Evolutionary conservation across 108 stramenopile species (phyloP).

Genomic region (Cyclotella kingstonii): DNA sequence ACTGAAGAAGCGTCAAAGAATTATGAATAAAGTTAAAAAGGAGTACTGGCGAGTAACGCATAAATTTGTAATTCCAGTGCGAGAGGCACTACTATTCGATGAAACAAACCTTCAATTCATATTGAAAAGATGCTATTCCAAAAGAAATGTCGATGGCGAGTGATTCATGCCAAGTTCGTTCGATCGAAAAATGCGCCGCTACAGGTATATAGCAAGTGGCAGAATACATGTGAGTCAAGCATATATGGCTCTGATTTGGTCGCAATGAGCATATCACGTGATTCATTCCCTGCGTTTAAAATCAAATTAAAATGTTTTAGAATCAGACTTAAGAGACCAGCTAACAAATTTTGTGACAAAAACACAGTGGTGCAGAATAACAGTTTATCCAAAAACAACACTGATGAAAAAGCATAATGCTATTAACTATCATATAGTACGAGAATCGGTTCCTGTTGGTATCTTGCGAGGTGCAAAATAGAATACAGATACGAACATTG

Average conservation of each 20-base stretch:
- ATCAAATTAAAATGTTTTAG: constrained; percentile 45
- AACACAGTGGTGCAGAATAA: constrained; percentile 33
- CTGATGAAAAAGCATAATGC: constrained; percentile 45
- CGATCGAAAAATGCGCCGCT: constrained; percentile 44
- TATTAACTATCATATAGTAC: constrained; percentile 38
- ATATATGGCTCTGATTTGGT: constrained; percentile 48
- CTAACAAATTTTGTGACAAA: constrained; percentile 33
- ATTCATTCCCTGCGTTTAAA: constrained; percentile 21
- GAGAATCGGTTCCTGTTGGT: constrained; percentile 42
- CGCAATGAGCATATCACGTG: constrained; percentile 27
- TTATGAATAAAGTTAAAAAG: no score
- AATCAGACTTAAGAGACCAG: constrained; percentile 22
- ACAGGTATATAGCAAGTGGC: constrained; percentile 31
- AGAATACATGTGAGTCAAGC: constrained; percentile 44
- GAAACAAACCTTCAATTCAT: no score
- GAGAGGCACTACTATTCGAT: no score
- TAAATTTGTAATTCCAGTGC: no score
- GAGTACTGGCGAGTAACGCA: no score
- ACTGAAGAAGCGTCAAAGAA: no score
- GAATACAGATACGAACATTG: constrained; percentile 35
- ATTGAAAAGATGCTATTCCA: no score
- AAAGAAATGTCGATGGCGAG: no score
- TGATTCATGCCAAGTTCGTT: no score
- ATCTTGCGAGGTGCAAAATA: constrained; percentile 25
- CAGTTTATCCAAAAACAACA: constrained; percentile 26